phyloP scores from a whole-genome alignment of 2,329 filamentous ascomycete genomes.

The Exophiala spinifera region DNA sequence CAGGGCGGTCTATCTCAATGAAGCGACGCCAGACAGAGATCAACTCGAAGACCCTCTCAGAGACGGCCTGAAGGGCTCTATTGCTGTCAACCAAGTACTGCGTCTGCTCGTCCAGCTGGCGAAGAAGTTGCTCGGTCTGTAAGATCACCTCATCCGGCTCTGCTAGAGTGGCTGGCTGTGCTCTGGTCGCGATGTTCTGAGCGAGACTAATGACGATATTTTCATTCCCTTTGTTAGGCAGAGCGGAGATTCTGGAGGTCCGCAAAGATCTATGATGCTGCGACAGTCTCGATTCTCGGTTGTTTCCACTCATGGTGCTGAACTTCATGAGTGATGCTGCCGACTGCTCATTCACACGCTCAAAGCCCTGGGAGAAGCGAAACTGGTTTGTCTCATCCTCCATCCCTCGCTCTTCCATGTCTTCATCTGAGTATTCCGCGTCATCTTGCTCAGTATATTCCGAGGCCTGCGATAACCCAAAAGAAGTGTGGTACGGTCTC shows the following conservation, averaged over 20 bases:
- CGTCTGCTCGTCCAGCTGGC: slow-evolving; percentile 56
- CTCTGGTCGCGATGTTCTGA: slow-evolving; percentile 62
- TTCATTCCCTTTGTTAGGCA: slow-evolving; percentile 47
- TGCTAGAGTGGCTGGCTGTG: slow-evolving; percentile 56
- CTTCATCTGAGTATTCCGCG: slow-evolving; percentile 15
- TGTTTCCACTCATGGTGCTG: slow-evolving; percentile 41
- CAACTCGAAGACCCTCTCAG: slow-evolving; percentile 19
- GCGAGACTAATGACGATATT: slow-evolving; percentile 69
- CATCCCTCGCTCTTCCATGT: slow-evolving; percentile 37
- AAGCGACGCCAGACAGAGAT: slow-evolving; percentile 32
- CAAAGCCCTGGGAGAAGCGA: slow-evolving; percentile 10
- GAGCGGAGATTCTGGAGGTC: slow-evolving; percentile 20
- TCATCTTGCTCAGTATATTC: slow-evolving; percentile 12
- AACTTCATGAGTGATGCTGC: slow-evolving; percentile 34
- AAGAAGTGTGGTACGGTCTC: slow-evolving; percentile 14
- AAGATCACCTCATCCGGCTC: slow-evolving; percentile 73
- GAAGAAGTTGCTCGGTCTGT: slow-evolving; percentile 69
- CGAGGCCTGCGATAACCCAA: slow-evolving; percentile 10
- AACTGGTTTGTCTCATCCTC: slow-evolving; percentile 35
- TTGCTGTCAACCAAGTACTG: slow-evolving; percentile 35
- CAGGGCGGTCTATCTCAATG: slow-evolving; percentile 36
- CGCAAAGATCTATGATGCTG: slow-evolving; percentile 13
- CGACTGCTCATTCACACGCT: slow-evolving; percentile 10
- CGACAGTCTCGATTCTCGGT: slow-evolving; percentile 34
- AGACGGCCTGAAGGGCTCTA: slow-evolving; percentile 24